Evolutionary conservation across 768 basidiomycete species (phyloP).

Genomic region (Auricularia sp.): DNA sequence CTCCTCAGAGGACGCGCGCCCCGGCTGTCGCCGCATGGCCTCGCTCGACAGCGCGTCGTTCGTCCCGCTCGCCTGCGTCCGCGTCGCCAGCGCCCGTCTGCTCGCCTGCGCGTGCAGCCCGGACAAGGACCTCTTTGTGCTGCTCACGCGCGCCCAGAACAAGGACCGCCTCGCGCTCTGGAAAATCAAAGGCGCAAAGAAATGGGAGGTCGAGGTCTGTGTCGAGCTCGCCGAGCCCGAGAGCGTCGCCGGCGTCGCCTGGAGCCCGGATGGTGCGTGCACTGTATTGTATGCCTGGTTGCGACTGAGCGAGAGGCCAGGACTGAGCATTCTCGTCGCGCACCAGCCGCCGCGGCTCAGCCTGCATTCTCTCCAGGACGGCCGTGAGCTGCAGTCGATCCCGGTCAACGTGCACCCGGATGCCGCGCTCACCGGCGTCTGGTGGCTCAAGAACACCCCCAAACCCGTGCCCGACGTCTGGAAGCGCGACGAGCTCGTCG

Average conservation of each 20-base stretch:
- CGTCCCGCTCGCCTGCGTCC: too few species aligned
- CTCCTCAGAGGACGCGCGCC: too few species aligned
- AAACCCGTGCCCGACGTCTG: slow-evolving; percentile 63
- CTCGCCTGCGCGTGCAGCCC: slow-evolving; percentile 65
- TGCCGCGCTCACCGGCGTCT: slow-evolving; percentile 38
- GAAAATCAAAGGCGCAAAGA: slow-evolving; percentile 66
- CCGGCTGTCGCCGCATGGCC: too few species aligned
- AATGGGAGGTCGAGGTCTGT: slow-evolving; percentile 70
- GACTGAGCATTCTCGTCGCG: slow-evolving; percentile 51
- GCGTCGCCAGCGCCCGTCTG: slow-evolving; percentile 30
- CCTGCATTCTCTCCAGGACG: slow-evolving; percentile 73
- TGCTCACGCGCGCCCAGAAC: slow-evolving; percentile 57
- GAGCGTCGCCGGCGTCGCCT: slow-evolving; percentile 51
- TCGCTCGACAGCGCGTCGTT: too few species aligned
- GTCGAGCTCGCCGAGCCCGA: slow-evolving; percentile 32
- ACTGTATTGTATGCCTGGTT: slow-evolving; percentile 3
- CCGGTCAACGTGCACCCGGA: slow-evolving; percentile 33
- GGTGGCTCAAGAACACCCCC: slow-evolving; percentile 61
- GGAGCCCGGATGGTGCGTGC: slow-evolving; percentile 72
- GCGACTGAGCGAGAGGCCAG: slow-evolving; percentile 32
- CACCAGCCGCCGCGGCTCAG: slow-evolving; percentile 60
- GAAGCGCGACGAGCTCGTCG: slow-evolving; percentile 54
- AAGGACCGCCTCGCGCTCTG: slow-evolving; percentile 66
- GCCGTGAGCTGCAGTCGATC: slow-evolving; percentile 31
- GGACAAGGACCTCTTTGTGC: slow-evolving; percentile 69